Conservation (phyloP, 768 basidiomycete species). For the Amanita polypyramis region DNA sequence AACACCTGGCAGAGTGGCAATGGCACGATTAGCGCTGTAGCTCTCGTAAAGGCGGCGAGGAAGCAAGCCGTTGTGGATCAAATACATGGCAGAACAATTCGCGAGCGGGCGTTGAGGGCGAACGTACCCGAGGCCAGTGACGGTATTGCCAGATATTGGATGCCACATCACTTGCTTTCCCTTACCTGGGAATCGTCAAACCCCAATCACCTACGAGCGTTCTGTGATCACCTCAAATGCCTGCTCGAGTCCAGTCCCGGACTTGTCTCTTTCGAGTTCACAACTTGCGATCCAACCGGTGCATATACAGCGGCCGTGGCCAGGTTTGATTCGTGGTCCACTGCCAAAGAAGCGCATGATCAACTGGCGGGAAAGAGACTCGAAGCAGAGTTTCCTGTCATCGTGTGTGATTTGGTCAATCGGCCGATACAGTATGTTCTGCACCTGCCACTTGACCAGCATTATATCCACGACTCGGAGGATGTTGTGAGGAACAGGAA, state of each 20-base stretch:
- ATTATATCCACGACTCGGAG: slow-evolving; percentile 27
- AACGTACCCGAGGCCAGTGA: background rate
- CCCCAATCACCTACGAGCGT: background rate
- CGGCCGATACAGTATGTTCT: slow-evolving; percentile 29
- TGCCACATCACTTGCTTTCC: background rate
- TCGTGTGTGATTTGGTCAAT: slow-evolving; percentile 33
- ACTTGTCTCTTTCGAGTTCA: background rate
- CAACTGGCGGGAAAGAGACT: slow-evolving; percentile 23
- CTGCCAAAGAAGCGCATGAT: slow-evolving; percentile 29
- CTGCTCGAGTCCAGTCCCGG: background rate
- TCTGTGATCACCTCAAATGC: background rate
- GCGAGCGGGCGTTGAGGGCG: background rate
- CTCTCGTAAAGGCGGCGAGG: background rate
- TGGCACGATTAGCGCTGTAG: background rate
- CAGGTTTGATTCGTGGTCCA: slow-evolving; percentile 25
- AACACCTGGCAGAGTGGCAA: slow-evolving; percentile 9
- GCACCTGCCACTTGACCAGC: slow-evolving; percentile 35
- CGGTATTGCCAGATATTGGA: too few relatives aligned
- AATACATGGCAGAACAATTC: background rate
- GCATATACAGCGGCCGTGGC: background rate
- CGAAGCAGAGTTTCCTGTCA: slow-evolving; percentile 17
- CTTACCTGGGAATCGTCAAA: background rate
- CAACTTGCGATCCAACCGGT: background rate
- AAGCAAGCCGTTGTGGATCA: background rate
- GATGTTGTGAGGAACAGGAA: background rate